A percentile compares a stretch with the other conserved stretches of the same genome.
Conservation (phyloP, 2,329 filamentous ascomycete species). For the Coleophoma crateriformis region DNA sequence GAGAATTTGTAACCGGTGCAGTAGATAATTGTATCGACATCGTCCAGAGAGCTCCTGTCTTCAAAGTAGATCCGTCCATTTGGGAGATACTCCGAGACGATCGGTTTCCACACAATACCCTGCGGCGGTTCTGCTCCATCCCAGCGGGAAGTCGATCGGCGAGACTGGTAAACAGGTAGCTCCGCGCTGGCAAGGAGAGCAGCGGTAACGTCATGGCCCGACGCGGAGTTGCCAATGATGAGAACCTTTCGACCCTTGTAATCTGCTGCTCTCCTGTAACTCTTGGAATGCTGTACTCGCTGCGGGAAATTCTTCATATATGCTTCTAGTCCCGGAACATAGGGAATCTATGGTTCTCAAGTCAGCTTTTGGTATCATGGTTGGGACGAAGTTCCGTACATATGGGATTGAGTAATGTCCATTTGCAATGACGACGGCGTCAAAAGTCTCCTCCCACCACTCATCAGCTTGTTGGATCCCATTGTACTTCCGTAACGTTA, state of each 20-base stretch:
- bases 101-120: constrained; percentile 48
- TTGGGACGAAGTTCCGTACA: constrained; percentile 29
- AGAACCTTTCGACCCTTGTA: constrained; percentile 68
- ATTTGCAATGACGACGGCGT: constrained; percentile 68
- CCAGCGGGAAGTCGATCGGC: constrained; percentile 42
- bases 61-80: constrained; percentile 49
- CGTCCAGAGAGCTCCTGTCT: constrained; percentile 54
- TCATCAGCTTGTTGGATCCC: constrained; percentile 35
- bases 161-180: constrained; percentile 44
- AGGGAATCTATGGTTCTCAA: constrained; percentile 31
- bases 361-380: neutral
- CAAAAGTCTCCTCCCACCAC: constrained; percentile 52
- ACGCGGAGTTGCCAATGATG: constrained; percentile 79
- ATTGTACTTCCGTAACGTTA: constrained; percentile 43
- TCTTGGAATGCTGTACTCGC: constrained; percentile 67
- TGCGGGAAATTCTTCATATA: constrained; percentile 56
- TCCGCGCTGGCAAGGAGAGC: constrained; percentile 43
- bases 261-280: constrained; percentile 60
- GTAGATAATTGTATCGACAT: constrained; percentile 73
- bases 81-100: constrained; percentile 37
- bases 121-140: constrained; percentile 40
- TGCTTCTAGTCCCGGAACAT: constrained; percentile 48
- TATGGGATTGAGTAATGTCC: constrained; percentile 69
- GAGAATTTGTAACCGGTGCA: constrained; percentile 85
- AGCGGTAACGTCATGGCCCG: constrained; percentile 71